A percentile compares a stretch with the other conserved stretches of the same genome.
Evolutionary conservation across 1,139 yeast genomes (phyloP).

Genomic region (Taphrina deformans): DNA sequence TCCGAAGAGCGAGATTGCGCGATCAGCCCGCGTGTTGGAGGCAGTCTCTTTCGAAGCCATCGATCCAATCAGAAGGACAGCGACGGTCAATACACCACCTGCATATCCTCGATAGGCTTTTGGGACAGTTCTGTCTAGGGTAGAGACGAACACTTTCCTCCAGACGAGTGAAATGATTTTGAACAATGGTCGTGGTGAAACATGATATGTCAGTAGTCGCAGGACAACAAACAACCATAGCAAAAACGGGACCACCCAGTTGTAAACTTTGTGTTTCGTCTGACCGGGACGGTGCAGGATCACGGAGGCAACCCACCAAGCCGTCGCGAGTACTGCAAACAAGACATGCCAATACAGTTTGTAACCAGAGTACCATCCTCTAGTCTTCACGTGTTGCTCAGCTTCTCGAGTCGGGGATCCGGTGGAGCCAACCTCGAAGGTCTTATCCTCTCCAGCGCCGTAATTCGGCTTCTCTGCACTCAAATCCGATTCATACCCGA

Average conservation of each 20-base stretch:
- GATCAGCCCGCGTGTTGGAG: constrained; percentile 54
- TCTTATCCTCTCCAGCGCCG: constrained; percentile 8
- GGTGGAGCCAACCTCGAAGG: constrained; percentile 8
- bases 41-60: constrained; percentile 57
- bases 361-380: constrained; percentile 32
- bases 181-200: constrained; percentile 49
- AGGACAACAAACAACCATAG: constrained; percentile 58
- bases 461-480: not conserved
- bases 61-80: constrained; percentile 56
- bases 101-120: constrained; percentile 26
- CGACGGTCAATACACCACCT: constrained; percentile 50
- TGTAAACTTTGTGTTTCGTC: constrained; percentile 50
- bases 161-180: constrained; percentile 48
- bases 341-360: constrained; percentile 22
- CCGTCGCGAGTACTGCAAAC: constrained; percentile 54
- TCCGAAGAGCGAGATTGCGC: constrained; percentile 64
- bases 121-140: constrained; percentile 47
- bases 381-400: constrained; percentile 2
- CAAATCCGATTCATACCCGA: not conserved
- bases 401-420: constrained; percentile 7
- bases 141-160: constrained; percentile 49
- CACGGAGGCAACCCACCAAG: constrained; percentile 66
- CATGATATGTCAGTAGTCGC: constrained; percentile 58
- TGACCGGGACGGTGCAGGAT: constrained; percentile 45
- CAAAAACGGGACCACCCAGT: constrained; percentile 66